Base-by-base conservation (phyloP, 179 eudicot species). In the Sideroxylon spinosum region DNA sequence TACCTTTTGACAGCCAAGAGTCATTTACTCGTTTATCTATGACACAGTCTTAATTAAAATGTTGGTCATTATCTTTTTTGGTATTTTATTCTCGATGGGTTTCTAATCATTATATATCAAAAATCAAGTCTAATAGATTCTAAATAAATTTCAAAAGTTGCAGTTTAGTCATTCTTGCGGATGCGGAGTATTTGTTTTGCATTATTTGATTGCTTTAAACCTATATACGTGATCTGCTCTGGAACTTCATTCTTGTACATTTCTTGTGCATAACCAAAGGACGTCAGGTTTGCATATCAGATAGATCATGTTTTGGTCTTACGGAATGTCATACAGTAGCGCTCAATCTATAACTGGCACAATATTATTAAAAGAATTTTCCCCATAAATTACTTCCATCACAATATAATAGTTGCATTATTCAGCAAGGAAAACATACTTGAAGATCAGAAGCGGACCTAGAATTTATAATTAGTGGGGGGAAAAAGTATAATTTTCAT, bases 1-100 rank as follows among this genome's bases (percentile, higher is more conserved):
- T 37, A 53, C 29, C 17, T 67, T 26, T 76, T 65, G 22, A 23
- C 26, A 23, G 46, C 1, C 23, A 48, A 23, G 2, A 17, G 49
- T 75, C 25, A 65, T 62, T 64, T 29, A 37, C 44, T 37, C 4
- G 5, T 37, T 37, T 64, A 22, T 64, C 23, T 55, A 50, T 1
- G 8, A 71, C 28, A 55, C 78, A 71, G 23, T 7, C 71, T 55
- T 53, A 23, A 13, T 48, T 64, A 69, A 65, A 46, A 50, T 75
- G 56, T 48, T 20, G 9, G 10, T 49, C 28, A 57, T 68, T 68
- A 44, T 32, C 32, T 16, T 20, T 32, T 17, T 7, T 71, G 25
- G 6, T 14, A 22, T 29, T 56, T 37, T 17, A 3, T 69, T 66
- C 49, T 56, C 5, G n/a, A 16, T 76, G 62, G 44, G 16, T 59